phyloP scores from a whole-genome alignment of 345 rosid genomes.

The Aegle marmelos region DNA sequence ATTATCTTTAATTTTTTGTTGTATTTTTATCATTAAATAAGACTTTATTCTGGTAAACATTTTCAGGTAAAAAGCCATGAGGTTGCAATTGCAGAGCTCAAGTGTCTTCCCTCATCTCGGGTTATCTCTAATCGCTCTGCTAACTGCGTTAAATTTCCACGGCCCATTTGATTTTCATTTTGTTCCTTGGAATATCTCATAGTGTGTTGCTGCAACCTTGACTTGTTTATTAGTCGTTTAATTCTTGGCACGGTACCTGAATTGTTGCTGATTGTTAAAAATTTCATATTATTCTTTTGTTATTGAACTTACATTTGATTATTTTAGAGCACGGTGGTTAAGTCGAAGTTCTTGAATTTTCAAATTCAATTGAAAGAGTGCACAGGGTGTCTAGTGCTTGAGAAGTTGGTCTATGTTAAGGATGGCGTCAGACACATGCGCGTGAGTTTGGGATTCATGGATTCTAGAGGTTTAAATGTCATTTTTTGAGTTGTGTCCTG shows the following conservation, averaged over 20 bases:
- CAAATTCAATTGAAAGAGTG: neutral
- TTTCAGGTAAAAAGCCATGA: neutral
- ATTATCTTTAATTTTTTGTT: neutral
- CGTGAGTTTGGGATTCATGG: neutral
- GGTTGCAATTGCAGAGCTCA: constrained; percentile 12
- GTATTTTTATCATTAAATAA: neutral
- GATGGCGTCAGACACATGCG: neutral
- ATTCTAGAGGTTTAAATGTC: neutral
- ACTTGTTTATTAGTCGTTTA: neutral
- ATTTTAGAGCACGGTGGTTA: neutral
- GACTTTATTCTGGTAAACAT: neutral
- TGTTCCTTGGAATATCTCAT: neutral
- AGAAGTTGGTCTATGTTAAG: neutral
- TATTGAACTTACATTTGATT: neutral
- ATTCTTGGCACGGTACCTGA: neutral
- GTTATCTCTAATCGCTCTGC: neutral
- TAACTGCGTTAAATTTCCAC: too few species aligned
- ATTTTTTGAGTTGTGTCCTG: too few species aligned
- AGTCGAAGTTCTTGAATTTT: neutral
- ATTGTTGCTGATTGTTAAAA: neutral
- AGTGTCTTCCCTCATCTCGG: constrained; percentile 1
- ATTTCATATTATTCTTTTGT: neutral
- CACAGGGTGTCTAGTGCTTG: neutral
- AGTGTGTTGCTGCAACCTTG: neutral
- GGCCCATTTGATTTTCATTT: neutral